Conservation (phyloP, 352 stramenopile species). For the Globisporangium orthogonon region DNA sequence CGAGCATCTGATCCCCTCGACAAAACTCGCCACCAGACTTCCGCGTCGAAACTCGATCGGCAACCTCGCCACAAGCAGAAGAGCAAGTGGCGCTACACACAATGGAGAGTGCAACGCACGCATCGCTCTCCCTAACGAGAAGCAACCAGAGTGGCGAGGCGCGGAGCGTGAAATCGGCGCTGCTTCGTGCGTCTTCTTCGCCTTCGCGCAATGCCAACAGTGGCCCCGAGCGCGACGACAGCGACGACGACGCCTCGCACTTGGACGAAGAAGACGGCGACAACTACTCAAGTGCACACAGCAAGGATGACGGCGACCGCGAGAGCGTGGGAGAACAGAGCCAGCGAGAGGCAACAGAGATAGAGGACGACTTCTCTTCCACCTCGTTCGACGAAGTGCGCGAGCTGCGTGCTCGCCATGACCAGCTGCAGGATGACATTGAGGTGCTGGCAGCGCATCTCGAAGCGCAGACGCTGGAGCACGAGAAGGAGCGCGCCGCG, state of each 20-base stretch:
- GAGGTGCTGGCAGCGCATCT: slow-evolving; percentile 49
- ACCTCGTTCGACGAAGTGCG: background rate
- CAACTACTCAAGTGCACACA: background rate
- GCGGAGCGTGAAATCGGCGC: background rate
- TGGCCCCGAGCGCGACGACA: background rate
- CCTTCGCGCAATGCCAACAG: background rate
- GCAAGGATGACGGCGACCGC: background rate
- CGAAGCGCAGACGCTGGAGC: slow-evolving; percentile 27
- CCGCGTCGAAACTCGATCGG: background rate
- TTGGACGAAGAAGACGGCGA: slow-evolving; percentile 9
- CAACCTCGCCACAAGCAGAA: background rate
- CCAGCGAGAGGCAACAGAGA: slow-evolving; percentile 10
- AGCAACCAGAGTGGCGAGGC: slow-evolving; percentile 7
- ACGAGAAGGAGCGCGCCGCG: slow-evolving; percentile 18
- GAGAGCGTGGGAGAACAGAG: slow-evolving; percentile 12
- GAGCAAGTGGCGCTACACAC: background rate
- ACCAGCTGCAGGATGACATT: slow-evolving; percentile 51
- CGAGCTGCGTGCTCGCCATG: slow-evolving; percentile 12
- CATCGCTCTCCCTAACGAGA: background rate
- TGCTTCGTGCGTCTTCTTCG: background rate
- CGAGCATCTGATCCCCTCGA: background rate
- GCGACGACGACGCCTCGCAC: slow-evolving; percentile 3
- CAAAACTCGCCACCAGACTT: background rate
- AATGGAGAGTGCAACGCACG: background rate
- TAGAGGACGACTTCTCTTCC: slow-evolving; percentile 4